A percentile compares a stretch with the other conserved stretches of the same genome.
Conservation (phyloP, 2,329 filamentous ascomycete species). For the Trichoderma cornu-damae region DNA sequence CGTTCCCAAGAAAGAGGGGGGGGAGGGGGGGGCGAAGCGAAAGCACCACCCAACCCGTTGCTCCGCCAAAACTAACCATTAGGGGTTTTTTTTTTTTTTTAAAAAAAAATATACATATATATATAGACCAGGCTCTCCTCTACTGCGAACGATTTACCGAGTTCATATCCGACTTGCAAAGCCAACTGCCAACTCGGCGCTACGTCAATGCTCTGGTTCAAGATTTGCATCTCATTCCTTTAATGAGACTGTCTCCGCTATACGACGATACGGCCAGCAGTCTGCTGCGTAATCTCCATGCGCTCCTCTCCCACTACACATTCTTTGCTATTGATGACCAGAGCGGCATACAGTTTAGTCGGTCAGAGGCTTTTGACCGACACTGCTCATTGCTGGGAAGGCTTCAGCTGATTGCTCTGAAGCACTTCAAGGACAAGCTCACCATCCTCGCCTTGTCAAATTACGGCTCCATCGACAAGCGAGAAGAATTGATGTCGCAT, state of each 20-base stretch:
- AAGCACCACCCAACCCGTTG: too few relatives aligned
- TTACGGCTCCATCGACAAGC: conserved; percentile 78
- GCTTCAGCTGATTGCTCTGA: conserved; percentile 72
- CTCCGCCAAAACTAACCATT: too few relatives aligned
- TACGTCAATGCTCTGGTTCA: conserved; percentile 86
- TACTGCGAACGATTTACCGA: conserved; percentile 95
- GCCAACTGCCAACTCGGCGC: conserved; percentile 85
- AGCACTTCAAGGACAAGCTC: conserved; percentile 81
- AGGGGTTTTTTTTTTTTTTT: too few relatives aligned
- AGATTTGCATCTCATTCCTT: conserved; percentile 76
- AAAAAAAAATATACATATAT: too few relatives aligned
- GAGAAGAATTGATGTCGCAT: conserved; percentile 71
- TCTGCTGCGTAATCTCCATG: conserved; percentile 73
- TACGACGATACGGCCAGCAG: conserved; percentile 69
- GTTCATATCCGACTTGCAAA: conserved; percentile 83
- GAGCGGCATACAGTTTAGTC: conserved; percentile 69
- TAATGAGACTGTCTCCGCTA: conserved; percentile 71
- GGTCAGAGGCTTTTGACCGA: conserved; percentile 67
- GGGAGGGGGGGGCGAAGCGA: too few relatives aligned
- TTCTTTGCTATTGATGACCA: conserved; percentile 90
- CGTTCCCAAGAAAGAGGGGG: too few relatives aligned
- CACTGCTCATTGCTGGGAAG: conserved; percentile 74
- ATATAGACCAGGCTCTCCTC: conserved; percentile 53
- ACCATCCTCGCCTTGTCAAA: conserved; percentile 91
- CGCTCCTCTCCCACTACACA: conserved; percentile 79